A percentile compares a stretch with the other conserved stretches of the same genome.
Conservation (phyloP, 2,329 filamentous ascomycete species). For the Colletotrichum spinosum region DNA sequence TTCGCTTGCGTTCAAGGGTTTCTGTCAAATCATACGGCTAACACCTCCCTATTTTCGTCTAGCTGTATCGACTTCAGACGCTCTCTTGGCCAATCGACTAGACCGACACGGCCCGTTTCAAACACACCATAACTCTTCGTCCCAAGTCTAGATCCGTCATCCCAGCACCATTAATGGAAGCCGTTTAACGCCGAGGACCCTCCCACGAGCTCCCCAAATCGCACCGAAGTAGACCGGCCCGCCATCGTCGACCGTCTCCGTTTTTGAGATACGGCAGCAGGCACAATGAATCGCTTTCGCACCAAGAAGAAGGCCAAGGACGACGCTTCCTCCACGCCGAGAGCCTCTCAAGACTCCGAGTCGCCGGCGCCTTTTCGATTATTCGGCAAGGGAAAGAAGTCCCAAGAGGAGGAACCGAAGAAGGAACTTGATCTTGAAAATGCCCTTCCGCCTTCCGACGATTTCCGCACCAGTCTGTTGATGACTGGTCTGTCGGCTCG, state of each 20-base stretch:
- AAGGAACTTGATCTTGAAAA: conserved; percentile 77
- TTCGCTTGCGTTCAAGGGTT: conserved; percentile 12
- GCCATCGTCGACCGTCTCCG: not conserved
- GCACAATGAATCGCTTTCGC: conserved; percentile 80
- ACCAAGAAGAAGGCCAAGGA: conserved; percentile 78
- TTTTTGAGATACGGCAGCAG: not conserved
- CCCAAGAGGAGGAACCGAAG: conserved; percentile 67
- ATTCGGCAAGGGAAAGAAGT: conserved; percentile 68
- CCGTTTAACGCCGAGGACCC: conserved; percentile 29
- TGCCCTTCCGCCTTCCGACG: conserved; percentile 83
- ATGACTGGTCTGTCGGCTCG: conserved; percentile 95
- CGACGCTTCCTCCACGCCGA: conserved; percentile 52
- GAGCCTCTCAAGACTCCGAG: conserved; percentile 67
- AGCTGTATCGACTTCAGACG: conserved; percentile 31
- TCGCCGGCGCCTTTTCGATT: conserved; percentile 63
- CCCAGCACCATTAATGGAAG: conserved; percentile 30
- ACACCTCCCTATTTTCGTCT: conserved; percentile 17
- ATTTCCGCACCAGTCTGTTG: conserved; percentile 94
- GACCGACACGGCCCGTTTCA: conserved; percentile 14
- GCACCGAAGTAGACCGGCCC: not conserved
- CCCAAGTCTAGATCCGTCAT: conserved; percentile 17
- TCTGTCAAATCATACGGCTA: conserved; percentile 27
- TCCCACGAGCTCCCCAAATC: conserved; percentile 23
- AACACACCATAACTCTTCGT: conserved; percentile 25
- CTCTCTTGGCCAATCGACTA: conserved; percentile 21